These are phyloP conservation scores for Fusarium humuli DNA, from an alignment of 2,329 filamentous ascomycete species.

Conservation along the genomic window DNA sequence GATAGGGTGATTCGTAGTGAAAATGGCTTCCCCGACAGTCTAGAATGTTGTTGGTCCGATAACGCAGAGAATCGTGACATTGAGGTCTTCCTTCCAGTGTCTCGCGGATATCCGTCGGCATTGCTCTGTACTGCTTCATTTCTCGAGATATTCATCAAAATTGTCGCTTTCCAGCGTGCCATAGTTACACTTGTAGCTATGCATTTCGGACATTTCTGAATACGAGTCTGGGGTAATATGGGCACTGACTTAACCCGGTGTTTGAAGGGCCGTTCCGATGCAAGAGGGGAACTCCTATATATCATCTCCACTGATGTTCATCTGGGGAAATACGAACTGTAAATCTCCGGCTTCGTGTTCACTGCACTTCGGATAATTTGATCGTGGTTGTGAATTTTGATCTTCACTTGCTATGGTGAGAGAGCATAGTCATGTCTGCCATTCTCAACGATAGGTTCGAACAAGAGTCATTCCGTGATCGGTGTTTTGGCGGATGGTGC, in stretches of 20 bases:
- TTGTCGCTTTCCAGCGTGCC: not conserved
- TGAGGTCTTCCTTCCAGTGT: not conserved
- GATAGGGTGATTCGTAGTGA: slow-evolving; percentile 4
- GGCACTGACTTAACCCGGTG: slow-evolving; percentile 8
- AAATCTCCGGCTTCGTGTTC: not conserved
- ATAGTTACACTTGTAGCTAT: not conserved
- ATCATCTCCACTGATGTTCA: slow-evolving; percentile 27
- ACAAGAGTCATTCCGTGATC: not conserved
- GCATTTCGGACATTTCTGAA: not conserved
- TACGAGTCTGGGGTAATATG: slow-evolving; percentile 14
- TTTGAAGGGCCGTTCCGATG: slow-evolving; percentile 34
- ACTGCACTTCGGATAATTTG: not conserved
- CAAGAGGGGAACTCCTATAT: slow-evolving; percentile 26
- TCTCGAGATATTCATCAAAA: not conserved
- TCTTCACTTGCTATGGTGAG: not conserved
- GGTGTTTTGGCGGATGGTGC: not conserved
- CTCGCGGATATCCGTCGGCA: not conserved
- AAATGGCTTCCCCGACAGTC: not conserved
- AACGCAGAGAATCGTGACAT: not conserved
- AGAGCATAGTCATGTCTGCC: not conserved
- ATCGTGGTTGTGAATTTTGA: not conserved
- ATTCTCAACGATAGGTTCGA: not conserved
- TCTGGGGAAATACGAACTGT: slow-evolving; percentile 28
- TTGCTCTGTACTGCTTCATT: not conserved
- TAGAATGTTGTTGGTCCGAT: slow-evolving; percentile 8